These are phyloP conservation scores for Mycena maculata DNA, from an alignment of 768 basidiomycete species.

Conservation along the genomic window DNA sequence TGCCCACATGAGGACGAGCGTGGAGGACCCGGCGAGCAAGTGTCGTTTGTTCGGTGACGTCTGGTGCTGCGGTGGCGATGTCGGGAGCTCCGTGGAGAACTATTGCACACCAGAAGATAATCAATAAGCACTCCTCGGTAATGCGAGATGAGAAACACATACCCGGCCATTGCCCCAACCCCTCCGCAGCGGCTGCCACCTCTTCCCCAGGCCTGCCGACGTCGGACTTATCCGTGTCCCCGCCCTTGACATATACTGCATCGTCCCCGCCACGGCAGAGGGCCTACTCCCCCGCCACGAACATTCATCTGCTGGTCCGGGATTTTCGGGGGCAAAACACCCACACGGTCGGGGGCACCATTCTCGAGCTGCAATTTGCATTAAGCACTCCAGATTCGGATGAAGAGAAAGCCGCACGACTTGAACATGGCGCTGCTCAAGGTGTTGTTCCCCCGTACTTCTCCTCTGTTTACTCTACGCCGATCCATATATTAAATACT, in stretches of 20 bases:
- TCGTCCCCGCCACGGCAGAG: conserved; percentile 44
- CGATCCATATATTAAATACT: no score
- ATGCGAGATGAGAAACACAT: neutral
- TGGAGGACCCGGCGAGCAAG: conserved; percentile 39
- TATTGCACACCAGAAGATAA: conserved; percentile 9
- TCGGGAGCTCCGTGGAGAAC: conserved; percentile 28
- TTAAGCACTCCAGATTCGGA: no score
- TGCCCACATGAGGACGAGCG: conserved; percentile 41
- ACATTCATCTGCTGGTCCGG: no score
- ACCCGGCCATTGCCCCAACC: conserved; percentile 49
- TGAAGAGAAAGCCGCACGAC: no score
- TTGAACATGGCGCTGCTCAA: no score
- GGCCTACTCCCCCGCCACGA: no score
- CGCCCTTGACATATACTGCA: conserved; percentile 32
- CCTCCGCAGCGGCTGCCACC: conserved; percentile 58
- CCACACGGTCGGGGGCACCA: no score
- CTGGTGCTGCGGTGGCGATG: conserved; percentile 30
- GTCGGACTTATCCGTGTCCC: conserved; percentile 45
- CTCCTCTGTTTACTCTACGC: no score
- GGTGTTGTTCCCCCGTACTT: no score
- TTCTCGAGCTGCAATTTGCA: no score
- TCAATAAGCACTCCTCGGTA: neutral
- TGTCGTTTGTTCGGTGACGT: conserved; percentile 34
- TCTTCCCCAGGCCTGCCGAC: conserved; percentile 18
- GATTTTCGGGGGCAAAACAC: no score